Evolutionary conservation across 2,329 filamentous ascomycete species (phyloP).

Genomic region (Penicillium sp.): DNA sequence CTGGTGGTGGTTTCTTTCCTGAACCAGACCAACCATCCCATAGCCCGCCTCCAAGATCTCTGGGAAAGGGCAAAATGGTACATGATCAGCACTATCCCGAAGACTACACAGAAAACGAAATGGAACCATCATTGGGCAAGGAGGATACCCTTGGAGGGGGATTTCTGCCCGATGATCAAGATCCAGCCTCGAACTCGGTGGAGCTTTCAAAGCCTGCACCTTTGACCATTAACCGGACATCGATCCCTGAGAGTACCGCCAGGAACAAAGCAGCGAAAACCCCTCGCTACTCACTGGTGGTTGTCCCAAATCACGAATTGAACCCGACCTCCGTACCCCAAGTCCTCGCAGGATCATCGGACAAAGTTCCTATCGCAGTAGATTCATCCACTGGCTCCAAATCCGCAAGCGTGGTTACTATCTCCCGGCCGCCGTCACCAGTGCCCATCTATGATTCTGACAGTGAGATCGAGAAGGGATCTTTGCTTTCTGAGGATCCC

Average conservation of each 20-base stretch:
- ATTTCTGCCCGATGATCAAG: conserved; percentile 6
- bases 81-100: neutral
- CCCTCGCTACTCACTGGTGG: conserved; percentile 29
- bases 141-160: conserved; percentile 2
- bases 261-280: conserved; percentile 3
- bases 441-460: conserved; percentile 22
- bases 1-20: conserved; percentile 40
- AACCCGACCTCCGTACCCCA: neutral
- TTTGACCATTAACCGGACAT: neutral
- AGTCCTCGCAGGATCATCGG: conserved; percentile 16
- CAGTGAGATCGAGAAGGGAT: conserved; percentile 46
- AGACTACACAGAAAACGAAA: neutral
- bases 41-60: neutral
- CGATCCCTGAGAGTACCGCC: neutral
- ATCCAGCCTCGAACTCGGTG: neutral
- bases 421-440: conserved; percentile 15
- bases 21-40: conserved; percentile 24
- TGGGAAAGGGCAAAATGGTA: neutral
- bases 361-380: conserved; percentile 21
- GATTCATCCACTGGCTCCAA: conserved; percentile 27
- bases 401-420: conserved; percentile 24
- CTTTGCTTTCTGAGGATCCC: conserved; percentile 59
- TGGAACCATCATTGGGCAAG: neutral
- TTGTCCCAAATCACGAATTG: conserved; percentile 22
- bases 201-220: neutral